These are phyloP conservation scores for Camelina sativa DNA, from an alignment of 345 rosid genomes.

Conservation along the genomic window DNA sequence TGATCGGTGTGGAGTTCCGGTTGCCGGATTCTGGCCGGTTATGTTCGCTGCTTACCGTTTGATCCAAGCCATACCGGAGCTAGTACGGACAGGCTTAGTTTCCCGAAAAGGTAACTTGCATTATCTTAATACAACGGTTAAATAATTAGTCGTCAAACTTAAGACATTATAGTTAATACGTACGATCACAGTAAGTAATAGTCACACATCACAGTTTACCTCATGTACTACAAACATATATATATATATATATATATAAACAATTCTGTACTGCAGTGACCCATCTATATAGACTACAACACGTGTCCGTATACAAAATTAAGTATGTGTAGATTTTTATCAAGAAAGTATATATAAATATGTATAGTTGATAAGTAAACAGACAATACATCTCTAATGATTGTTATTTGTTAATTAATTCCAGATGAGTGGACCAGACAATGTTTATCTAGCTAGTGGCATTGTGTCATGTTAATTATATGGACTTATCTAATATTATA, in stretches of 20 bases:
- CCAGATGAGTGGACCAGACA: conserved; percentile 11
- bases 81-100: conserved; percentile 54
- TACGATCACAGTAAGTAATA: no score
- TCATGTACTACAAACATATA: no score
- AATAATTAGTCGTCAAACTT: background rate
- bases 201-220: no score
- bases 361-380: background rate
- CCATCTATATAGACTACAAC: background rate
- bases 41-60: conserved; percentile 66
- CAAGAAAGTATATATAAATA: no score
- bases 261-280: background rate
- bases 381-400: background rate
- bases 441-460: conserved; percentile 14
- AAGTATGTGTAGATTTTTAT: background rate
- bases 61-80: conserved; percentile 65
- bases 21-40: conserved; percentile 80
- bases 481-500: no score
- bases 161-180: no score
- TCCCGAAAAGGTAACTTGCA: conserved; percentile 54
- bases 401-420: background rate
- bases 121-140: background rate
- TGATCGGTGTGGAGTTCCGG: conserved; percentile 55
- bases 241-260: background rate
- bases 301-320: background rate
- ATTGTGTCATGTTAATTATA: no score